Conservation (phyloP, 371 early-diverging fungal species). For the Syncephalis plumigaleata region DNA sequence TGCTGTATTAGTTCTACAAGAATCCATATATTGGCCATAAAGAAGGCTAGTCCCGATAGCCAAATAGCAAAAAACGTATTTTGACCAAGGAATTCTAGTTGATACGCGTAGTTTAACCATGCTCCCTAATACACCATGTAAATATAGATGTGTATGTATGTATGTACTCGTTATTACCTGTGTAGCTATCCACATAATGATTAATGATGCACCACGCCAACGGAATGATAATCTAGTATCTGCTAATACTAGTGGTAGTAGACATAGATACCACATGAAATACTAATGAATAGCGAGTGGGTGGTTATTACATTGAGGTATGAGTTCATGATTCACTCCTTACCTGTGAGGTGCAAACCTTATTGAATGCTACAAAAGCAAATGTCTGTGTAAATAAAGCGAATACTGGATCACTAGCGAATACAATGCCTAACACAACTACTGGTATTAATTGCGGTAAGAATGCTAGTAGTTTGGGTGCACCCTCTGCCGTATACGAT, state of each 20-base stretch:
- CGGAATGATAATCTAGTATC: slow-evolving; percentile 26
- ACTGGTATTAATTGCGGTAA: slow-evolving; percentile 56
- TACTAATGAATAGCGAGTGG: slow-evolving; percentile 32
- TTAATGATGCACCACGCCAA: slow-evolving; percentile 34
- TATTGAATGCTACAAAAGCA: slow-evolving; percentile 89
- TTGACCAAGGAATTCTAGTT: slow-evolving; percentile 68
- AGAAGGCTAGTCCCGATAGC: slow-evolving; percentile 50
- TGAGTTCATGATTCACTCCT: slow-evolving; percentile 1
- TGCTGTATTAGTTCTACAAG: slow-evolving; percentile 33
- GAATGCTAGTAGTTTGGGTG: slow-evolving; percentile 38
- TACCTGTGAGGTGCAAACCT: slow-evolving; percentile 96
- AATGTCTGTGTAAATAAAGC: slow-evolving; percentile 87
- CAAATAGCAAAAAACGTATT: slow-evolving; percentile 63
- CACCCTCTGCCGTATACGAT: slow-evolving; percentile 24
- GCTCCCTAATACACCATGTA: slow-evolving; percentile 35
- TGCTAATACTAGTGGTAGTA: slow-evolving; percentile 74
- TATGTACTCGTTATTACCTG: too few species aligned
- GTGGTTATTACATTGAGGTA: neutral
- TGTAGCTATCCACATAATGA: slow-evolving; percentile 49
- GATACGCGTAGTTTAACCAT: slow-evolving; percentile 71
- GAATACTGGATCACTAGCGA: slow-evolving; percentile 66
- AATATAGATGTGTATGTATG: too few species aligned
- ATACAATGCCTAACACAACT: slow-evolving; percentile 35
- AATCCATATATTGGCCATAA: slow-evolving; percentile 46
- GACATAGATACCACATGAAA: slow-evolving; percentile 95